Evolutionary conservation across 176 grass and related monocot species (phyloP).

Genomic region (Rhynchospora tenuis): DNA sequence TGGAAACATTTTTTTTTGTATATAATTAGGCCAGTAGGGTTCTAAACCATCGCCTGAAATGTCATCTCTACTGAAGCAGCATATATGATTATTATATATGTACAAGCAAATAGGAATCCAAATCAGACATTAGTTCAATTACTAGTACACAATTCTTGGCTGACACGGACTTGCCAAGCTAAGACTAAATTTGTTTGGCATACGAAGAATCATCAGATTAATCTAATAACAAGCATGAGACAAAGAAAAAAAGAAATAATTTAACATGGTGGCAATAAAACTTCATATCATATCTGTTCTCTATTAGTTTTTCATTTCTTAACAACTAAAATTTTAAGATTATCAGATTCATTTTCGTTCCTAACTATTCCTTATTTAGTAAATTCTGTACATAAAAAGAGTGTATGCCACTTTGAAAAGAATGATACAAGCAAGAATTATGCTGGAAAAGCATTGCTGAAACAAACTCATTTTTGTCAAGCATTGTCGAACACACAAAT

Average conservation of each 20-base stretch:
- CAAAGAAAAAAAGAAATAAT: not conserved
- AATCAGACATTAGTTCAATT: not conserved
- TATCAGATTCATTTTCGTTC: not conserved
- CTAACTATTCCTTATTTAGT: not conserved
- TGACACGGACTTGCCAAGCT: not conserved
- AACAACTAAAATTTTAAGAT: not conserved
- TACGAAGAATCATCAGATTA: not conserved
- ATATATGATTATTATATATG: not conserved
- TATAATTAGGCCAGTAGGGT: not conserved
- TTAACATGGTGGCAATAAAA: not conserved
- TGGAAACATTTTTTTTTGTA: not conserved
- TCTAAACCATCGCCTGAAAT: not conserved
- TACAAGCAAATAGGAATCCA: not conserved
- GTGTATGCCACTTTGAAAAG: not conserved
- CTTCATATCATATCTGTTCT: not conserved
- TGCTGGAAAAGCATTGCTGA: not conserved
- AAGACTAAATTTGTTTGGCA: not conserved
- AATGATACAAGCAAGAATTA: not conserved
- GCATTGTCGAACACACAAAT: not conserved
- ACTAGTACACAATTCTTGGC: not conserved
- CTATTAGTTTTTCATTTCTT: not conserved
- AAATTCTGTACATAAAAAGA: not conserved
- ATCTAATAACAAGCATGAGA: not conserved
- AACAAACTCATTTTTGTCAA: not conserved
- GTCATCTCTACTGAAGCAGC: not conserved